These are phyloP conservation scores for Pseudodiploospora longispora DNA, from an alignment of 2,329 filamentous ascomycete genomes.

Conservation along the genomic window DNA sequence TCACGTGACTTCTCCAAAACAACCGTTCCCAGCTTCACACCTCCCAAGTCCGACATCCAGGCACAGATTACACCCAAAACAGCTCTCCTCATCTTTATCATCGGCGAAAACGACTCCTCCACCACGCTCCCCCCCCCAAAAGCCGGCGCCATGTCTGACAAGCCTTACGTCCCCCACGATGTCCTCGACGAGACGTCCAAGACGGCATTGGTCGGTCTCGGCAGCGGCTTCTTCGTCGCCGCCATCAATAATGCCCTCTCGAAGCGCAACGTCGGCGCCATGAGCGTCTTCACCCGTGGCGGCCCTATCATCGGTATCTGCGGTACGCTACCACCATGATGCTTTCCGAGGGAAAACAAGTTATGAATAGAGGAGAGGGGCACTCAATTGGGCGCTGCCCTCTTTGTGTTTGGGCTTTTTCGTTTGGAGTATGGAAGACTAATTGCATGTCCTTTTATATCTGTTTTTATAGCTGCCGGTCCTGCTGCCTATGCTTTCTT, in stretches of 20 bases:
- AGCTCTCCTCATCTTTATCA: constrained; percentile 14
- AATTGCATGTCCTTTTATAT: constrained; percentile 9
- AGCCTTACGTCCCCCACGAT: constrained; percentile 63
- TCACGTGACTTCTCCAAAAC: constrained; percentile 24
- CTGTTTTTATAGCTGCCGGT: constrained; percentile 40
- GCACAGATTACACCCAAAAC: constrained; percentile 15
- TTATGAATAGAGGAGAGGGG: too few species aligned
- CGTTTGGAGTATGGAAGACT: too few species aligned
- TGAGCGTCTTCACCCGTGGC: constrained; percentile 71
- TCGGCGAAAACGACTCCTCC: neutral
- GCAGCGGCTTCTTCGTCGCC: constrained; percentile 62
- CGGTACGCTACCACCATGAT: constrained; percentile 18
- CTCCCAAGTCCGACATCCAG: neutral
- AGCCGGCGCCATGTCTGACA: constrained; percentile 16
- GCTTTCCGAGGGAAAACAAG: neutral
- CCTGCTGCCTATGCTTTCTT: constrained; percentile 73
- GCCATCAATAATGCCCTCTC: constrained; percentile 81
- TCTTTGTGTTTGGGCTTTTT: too few species aligned
- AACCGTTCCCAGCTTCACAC: constrained; percentile 1
- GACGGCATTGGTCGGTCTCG: constrained; percentile 56
- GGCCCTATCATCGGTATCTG: constrained; percentile 60
- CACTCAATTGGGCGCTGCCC: neutral
- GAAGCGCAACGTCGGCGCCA: constrained; percentile 71
- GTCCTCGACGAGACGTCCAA: constrained; percentile 60
- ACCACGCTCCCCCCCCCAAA: constrained; percentile 10